phyloP scores from a whole-genome alignment of 192 early-diverging fungal genomes.

The Coemansia sp. region DNA sequence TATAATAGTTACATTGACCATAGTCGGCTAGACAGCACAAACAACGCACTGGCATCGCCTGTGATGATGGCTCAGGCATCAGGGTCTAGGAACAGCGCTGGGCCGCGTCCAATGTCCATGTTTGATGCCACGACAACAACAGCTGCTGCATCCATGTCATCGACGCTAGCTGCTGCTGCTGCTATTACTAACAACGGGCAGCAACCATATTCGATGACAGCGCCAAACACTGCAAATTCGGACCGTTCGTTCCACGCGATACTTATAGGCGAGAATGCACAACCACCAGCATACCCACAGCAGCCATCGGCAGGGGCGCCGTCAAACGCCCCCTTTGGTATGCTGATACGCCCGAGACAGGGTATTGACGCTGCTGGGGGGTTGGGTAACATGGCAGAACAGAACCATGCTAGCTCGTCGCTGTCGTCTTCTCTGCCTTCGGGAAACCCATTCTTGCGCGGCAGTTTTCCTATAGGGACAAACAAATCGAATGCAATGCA shows the following conservation, averaged over 20 bases:
- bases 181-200: constrained; percentile 2
- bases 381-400: constrained; percentile 10
- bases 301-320: constrained; percentile 6
- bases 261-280: constrained; percentile 44
- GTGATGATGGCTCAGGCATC: constrained; percentile 19
- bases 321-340: constrained; percentile 10
- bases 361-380: constrained; percentile 17
- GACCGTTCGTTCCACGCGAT: constrained; percentile 52
- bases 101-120: constrained; percentile 27
- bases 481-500: neutral
- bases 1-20: constrained; percentile 36
- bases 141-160: constrained; percentile 8
- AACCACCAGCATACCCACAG: constrained; percentile 9
- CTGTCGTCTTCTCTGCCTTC: constrained; percentile 40
- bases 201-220: constrained; percentile 22
- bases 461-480: neutral
- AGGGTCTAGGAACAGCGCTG: constrained; percentile 16
- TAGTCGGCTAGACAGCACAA: constrained; percentile 2
- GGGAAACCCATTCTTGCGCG: constrained; percentile 23
- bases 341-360: constrained; percentile 25
- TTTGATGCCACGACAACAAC: constrained; percentile 10
- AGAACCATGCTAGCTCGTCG: constrained; percentile 12
- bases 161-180: constrained; percentile 1
- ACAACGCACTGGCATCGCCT: constrained; percentile 8
- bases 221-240: constrained; percentile 32